phyloP scores from a whole-genome alignment of 495 filamentous ascomycete species.

The Venustampulla echinocandica region DNA sequence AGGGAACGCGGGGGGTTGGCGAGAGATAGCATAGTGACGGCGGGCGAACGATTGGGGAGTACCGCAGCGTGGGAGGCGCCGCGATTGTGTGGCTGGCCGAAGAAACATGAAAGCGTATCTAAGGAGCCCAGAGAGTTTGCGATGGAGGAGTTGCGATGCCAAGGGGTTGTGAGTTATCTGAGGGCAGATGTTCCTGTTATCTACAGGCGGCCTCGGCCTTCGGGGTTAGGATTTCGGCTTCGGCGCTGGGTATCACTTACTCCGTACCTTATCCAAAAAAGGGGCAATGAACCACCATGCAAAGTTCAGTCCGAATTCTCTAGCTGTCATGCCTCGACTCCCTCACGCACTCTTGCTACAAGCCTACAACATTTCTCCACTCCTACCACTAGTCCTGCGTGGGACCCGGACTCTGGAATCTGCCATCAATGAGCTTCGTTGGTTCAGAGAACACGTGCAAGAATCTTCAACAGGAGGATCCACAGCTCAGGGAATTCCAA shows the following conservation, averaged over 20 bases:
- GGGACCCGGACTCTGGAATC: conserved; percentile 50
- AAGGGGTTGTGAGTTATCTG: too few relatives aligned
- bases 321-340: conserved; percentile 65
- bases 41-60: background rate
- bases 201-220: too few relatives aligned
- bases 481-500: too few relatives aligned
- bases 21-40: background rate
- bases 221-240: background rate
- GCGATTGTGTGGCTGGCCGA: conserved; percentile 9
- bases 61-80: conserved; percentile 1
- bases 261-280: too few relatives aligned
- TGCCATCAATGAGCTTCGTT: conserved; percentile 73
- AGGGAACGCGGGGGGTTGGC: conserved; percentile 13
- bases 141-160: too few relatives aligned
- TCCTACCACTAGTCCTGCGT: conserved; percentile 59
- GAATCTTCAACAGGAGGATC: background rate
- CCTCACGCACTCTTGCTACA: conserved; percentile 45
- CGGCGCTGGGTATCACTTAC: too few relatives aligned
- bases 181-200: too few relatives aligned
- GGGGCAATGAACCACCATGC: too few relatives aligned
- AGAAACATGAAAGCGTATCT: conserved; percentile 12
- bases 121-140: background rate
- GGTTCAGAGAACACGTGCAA: conserved; percentile 62
- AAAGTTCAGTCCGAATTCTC: background rate
- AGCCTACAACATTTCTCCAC: conserved; percentile 45